These are phyloP conservation scores for Carallia brachiata DNA, from an alignment of 345 rosid species.

Conservation along the genomic window DNA sequence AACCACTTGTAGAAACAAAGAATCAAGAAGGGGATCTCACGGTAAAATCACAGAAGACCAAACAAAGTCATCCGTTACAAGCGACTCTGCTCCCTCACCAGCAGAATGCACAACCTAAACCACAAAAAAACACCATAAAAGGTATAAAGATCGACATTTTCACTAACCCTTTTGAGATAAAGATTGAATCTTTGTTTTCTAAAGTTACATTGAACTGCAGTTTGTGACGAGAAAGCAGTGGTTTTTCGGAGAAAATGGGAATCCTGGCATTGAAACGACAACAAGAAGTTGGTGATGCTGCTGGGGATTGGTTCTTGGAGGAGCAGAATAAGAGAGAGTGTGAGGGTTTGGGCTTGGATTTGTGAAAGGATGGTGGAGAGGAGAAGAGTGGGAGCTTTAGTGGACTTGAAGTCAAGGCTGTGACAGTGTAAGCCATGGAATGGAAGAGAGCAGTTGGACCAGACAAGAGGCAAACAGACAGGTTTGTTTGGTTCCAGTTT, in stretches of 20 bases:
- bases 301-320: constrained; percentile 11
- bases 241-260: constrained; percentile 22
- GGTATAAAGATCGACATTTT: constrained; percentile 1
- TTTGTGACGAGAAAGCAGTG: constrained; percentile 24
- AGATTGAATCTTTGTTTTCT: neutral
- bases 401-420: constrained; percentile 17
- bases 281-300: neutral
- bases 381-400: constrained; percentile 19
- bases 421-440: constrained; percentile 40
- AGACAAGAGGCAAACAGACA: constrained; percentile 1
- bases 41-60: constrained; percentile 89
- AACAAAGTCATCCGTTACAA: constrained; percentile 53
- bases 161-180: neutral
- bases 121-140: neutral
- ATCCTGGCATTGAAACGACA: constrained; percentile 24
- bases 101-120: constrained; percentile 51
- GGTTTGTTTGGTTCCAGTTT: constrained; percentile 8
- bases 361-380: neutral
- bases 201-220: constrained; percentile 33
- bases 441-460: neutral
- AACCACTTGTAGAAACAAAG: neutral
- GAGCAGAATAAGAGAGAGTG: constrained; percentile 5
- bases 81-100: constrained; percentile 50
- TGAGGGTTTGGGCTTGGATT: constrained; percentile 22
- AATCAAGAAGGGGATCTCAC: constrained; percentile 39